A percentile compares a stretch with the other conserved stretches of the same genome.
Conservation (phyloP, 179 eudicot genomes). For the Camellia oleifera region DNA sequence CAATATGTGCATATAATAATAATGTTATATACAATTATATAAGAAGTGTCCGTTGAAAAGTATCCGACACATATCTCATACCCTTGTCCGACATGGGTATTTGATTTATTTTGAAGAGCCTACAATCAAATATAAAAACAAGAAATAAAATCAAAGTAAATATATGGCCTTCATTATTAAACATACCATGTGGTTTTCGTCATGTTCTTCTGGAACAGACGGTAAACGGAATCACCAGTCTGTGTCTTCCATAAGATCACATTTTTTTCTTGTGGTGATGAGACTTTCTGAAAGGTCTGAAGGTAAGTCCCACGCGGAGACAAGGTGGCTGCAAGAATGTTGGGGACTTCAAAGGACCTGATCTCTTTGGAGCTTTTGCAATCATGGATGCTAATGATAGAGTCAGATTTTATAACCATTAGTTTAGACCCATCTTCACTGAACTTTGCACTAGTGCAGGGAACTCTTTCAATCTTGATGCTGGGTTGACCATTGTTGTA, state of each 20-base stretch:
- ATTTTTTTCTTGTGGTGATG: slow-evolving; percentile 76
- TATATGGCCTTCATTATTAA: not conserved
- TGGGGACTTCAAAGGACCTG: slow-evolving; percentile 55
- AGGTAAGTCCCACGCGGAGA: slow-evolving; percentile 84
- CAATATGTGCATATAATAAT: too few relatives aligned
- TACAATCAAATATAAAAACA: not conserved
- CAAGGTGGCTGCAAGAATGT: slow-evolving; percentile 55
- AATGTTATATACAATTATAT: too few relatives aligned
- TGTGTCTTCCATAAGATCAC: slow-evolving; percentile 68
- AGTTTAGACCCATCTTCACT: slow-evolving; percentile 81
- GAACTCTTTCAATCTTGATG: slow-evolving; percentile 49
- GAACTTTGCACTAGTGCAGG: slow-evolving; percentile 62
- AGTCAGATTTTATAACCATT: slow-evolving; percentile 65
- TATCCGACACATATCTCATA: too few relatives aligned
- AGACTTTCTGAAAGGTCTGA: slow-evolving; percentile 82
- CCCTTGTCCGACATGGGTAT: too few relatives aligned
- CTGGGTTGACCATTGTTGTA: slow-evolving; percentile 63
- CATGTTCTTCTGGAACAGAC: slow-evolving; percentile 68
- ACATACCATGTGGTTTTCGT: slow-evolving; percentile 78
- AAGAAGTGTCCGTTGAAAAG: too few relatives aligned
- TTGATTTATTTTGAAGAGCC: too few relatives aligned
- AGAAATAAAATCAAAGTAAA: slow-evolving; percentile 3
- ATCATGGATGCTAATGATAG: slow-evolving; percentile 52
- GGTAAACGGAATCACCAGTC: slow-evolving; percentile 65
- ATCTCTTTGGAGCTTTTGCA: slow-evolving; percentile 58